phyloP scores from a whole-genome alignment of 345 rosid species.

The Zanthoxylum bungeanum region DNA sequence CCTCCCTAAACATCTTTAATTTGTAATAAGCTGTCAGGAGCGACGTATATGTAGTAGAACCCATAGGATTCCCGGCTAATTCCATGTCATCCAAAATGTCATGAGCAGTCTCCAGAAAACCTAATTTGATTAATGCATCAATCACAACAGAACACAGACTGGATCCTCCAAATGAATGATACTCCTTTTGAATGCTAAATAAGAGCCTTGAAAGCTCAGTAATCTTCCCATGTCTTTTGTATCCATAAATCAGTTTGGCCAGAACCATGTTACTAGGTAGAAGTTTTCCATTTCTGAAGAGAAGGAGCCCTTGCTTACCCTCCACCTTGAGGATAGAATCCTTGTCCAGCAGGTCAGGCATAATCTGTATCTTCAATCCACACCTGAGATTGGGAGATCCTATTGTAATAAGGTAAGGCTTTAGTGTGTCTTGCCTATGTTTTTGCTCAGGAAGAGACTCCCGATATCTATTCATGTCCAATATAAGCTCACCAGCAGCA shows the following conservation, averaged over 20 bases:
- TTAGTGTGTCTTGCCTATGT: conserved; percentile 20
- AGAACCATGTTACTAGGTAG: conserved; percentile 46
- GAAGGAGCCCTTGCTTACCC: conserved; percentile 36
- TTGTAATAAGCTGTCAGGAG: conserved; percentile 55
- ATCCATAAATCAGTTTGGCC: conserved; percentile 60
- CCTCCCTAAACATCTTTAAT: conserved; percentile 56
- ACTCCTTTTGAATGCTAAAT: conserved; percentile 32
- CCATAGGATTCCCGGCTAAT: conserved; percentile 42
- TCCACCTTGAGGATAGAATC: conserved; percentile 40
- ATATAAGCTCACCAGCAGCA: conserved; percentile 57
- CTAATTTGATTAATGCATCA: conserved; percentile 53
- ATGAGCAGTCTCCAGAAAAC: conserved; percentile 83
- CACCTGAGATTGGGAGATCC: conserved; percentile 63
- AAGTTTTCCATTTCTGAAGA: conserved; percentile 48
- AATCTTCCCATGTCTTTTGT: conserved; percentile 46
- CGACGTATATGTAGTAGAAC: conserved; percentile 30
- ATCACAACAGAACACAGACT: conserved; percentile 47
- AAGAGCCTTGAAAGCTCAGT: conserved; percentile 56
- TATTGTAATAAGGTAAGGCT: conserved; percentile 53
- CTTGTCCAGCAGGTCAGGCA: conserved; percentile 51
- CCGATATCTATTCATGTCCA: conserved; percentile 39
- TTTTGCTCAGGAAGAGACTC: conserved; percentile 22
- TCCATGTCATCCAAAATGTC: conserved; percentile 84
- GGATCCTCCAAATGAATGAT: conserved; percentile 14
- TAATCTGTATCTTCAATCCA: conserved; percentile 57